Evolutionary conservation across 768 basidiomycete species (phyloP).

Genomic region (Boletus subparvulus): DNA sequence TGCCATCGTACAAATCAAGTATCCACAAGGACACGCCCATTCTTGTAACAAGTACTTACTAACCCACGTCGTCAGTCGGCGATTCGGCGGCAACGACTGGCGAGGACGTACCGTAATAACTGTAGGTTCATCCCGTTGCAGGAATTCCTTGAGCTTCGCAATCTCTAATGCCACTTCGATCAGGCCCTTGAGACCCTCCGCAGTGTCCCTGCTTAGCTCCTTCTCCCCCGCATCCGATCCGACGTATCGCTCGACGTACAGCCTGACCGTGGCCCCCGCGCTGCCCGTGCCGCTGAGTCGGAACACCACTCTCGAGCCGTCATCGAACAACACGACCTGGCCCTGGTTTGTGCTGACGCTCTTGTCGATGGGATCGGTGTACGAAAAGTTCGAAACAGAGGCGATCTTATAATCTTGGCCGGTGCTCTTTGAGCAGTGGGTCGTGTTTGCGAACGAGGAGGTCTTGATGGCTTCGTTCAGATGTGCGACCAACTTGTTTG

Average conservation of each 20-base stretch:
- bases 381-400: constrained; percentile 83
- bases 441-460: constrained; percentile 65
- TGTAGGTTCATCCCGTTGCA: constrained; percentile 87
- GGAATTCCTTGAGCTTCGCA: constrained; percentile 81
- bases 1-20: constrained; percentile 18
- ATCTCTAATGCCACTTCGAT: constrained; percentile 93
- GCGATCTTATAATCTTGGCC: constrained; percentile 74
- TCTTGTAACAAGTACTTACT: constrained; percentile 15
- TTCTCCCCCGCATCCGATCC: constrained; percentile 63
- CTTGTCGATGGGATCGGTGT: constrained; percentile 97
- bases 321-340: constrained; percentile 86
- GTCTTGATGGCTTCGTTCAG: constrained; percentile 70
- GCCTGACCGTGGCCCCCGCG: constrained; percentile 91
- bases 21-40: neutral
- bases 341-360: constrained; percentile 95
- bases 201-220: constrained; percentile 72
- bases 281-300: constrained; percentile 95
- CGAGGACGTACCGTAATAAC: constrained; percentile 81
- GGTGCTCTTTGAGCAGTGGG: constrained; percentile 65
- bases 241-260: constrained; percentile 95
- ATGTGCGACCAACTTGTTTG: constrained; percentile 78
- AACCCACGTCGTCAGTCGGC: neutral
- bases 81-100: neutral
- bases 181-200: constrained; percentile 88
- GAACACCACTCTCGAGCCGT: constrained; percentile 94